These are phyloP conservation scores for Rhizophora apiculata DNA, from an alignment of 345 rosid species.

Conservation along the genomic window DNA sequence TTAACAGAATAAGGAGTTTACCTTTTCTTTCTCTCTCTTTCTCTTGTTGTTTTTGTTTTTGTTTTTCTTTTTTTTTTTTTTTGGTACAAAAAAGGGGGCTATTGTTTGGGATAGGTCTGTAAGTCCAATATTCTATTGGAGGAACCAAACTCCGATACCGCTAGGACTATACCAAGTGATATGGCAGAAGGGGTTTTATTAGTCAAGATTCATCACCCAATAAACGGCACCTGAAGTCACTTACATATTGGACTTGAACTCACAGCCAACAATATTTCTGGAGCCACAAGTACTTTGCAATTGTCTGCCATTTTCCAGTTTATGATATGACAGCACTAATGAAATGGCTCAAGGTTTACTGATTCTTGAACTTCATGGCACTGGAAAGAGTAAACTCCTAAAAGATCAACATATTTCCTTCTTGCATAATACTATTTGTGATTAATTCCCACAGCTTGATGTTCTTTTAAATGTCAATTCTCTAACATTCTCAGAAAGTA, in stretches of 20 bases:
- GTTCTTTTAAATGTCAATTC: not conserved
- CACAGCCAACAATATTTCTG: not conserved
- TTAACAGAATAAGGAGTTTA: no score
- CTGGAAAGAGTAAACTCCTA: not conserved
- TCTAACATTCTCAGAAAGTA: constrained; percentile 1
- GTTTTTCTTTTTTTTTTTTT: no score
- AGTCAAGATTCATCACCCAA: not conserved
- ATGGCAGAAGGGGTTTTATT: constrained; percentile 16
- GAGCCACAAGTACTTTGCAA: not conserved
- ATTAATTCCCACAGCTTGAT: not conserved
- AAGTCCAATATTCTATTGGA: not conserved
- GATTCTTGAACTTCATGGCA: not conserved
- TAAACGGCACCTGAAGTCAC: not conserved
- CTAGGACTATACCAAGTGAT: constrained; percentile 36
- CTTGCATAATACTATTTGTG: not conserved
- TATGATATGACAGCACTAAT: constrained; percentile 21
- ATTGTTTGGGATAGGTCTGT: no score
- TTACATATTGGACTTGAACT: not conserved
- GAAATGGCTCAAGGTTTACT: constrained; percentile 3
- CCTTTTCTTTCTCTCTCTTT: no score
- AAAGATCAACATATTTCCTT: not conserved
- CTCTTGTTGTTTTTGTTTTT: no score
- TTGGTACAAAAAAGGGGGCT: no score
- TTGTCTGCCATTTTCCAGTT: constrained; percentile 17
- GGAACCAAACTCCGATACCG: constrained; percentile 18